Base-by-base conservation (phyloP, 805 yeast genomes). In the Lipomyces sp. region DNA sequence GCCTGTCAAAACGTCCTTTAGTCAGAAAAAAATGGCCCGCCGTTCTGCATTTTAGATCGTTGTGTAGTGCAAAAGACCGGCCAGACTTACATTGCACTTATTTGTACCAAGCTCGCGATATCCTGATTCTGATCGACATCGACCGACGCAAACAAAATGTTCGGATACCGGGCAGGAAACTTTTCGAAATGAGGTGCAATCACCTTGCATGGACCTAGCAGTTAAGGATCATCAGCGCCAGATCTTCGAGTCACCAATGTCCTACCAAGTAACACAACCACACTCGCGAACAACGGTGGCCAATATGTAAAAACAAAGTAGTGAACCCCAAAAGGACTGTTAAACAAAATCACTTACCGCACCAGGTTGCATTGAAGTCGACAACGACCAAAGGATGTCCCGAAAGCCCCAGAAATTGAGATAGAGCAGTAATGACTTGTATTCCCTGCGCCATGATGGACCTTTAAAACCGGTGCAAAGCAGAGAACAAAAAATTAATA, bases 321-420 rank as follows among this genome's bases (percentile, higher is more conserved):
- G n/a, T n/a, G n/a, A n/a, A 18, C 21, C 21, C 14, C 16, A 13
- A 14, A 16, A 14, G 29, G 13, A 10, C 10, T 21, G 21, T 18
- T 29, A 1, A 14, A 23, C 18, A 6, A 19, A 43, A 11, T 16
- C 32, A 50, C 55, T 6, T 37, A 50, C 55, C 55, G 23, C 55
- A 51, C 55, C 55, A 51, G 1, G 39, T 31, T 8, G 55, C 55
- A 21, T 51, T 49, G 34, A 51, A 51, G 32, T 51, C 55, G 23
- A 51, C 29, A 18, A 51, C 55, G 8, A 16, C 42, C n/a, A 48
- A 29, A n/a, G n/a, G 39, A 21, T 42, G n/a, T 32, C 13, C 22
- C 10, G 19, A 2, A 34, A 48, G 22, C 14, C 22, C 28, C 26
- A 19, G 39, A 28, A 48, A 43, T 6, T 40, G 32, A 13, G 29